Percentiles rank a stretch among this genome's conserved stretches.
Conservation (phyloP, 139 green algal genomes). For the Picochlorum sp. region DNA sequence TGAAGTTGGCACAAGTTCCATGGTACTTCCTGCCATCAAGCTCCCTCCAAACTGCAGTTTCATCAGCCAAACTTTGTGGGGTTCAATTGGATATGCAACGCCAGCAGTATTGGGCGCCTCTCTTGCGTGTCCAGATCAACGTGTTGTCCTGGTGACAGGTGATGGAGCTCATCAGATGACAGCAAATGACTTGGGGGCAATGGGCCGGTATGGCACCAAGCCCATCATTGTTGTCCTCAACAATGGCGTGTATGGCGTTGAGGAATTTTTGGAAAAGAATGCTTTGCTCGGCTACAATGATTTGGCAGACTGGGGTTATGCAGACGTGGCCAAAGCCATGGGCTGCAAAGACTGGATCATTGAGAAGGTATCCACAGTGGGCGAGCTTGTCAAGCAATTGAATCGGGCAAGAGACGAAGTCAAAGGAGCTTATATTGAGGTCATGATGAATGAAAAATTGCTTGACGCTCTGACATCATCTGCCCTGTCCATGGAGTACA, state of each 20-base stretch:
- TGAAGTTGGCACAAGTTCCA: slow-evolving; percentile 3
- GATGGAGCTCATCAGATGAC: slow-evolving; percentile 6
- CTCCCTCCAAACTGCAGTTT: slow-evolving; percentile 2
- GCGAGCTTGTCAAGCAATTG: not conserved
- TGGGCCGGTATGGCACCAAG: not conserved
- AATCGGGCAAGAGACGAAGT: not conserved
- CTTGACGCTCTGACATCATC: not conserved
- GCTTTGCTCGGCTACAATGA: not conserved
- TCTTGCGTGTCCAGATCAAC: slow-evolving; percentile 2
- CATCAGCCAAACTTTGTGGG: slow-evolving; percentile 10
- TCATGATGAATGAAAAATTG: slow-evolving; percentile 6
- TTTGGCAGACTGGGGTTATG: not conserved
- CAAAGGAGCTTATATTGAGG: slow-evolving; percentile 1
- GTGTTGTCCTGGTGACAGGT: slow-evolving; percentile 5
- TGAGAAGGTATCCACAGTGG: not conserved
- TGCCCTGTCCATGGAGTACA: slow-evolving; percentile 1
- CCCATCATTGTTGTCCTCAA: slow-evolving; percentile 5
- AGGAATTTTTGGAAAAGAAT: slow-evolving; percentile 10
- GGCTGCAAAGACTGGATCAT: not conserved
- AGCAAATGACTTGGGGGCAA: slow-evolving; percentile 5
- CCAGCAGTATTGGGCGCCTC: not conserved
- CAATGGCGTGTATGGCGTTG: not conserved
- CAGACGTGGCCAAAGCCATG: slow-evolving; percentile 1
- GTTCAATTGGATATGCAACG: slow-evolving; percentile 7
- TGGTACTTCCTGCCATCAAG: not conserved